Evolutionary conservation across 305 asterid genomes (phyloP).

Genomic region (Plantago lanceolata): DNA sequence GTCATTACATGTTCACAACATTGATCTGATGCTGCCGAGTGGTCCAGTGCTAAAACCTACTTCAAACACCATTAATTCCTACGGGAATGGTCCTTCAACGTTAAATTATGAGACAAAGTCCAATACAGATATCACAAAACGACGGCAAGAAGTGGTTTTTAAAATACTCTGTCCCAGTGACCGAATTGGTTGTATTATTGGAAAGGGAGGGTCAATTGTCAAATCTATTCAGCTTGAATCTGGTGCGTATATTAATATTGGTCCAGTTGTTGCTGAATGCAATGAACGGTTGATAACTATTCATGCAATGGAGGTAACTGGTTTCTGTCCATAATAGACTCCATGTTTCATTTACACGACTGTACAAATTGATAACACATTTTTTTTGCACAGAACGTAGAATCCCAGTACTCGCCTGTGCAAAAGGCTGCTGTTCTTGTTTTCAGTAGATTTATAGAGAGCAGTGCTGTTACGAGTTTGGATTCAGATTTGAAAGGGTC

Average conservation of each 20-base stretch:
- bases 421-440: slow-evolving; percentile 51
- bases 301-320: slow-evolving; percentile 58
- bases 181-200: slow-evolving; percentile 56
- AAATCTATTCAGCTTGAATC: slow-evolving; percentile 47
- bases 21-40: slow-evolving; percentile 36
- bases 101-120: slow-evolving; percentile 33
- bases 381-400: slow-evolving; percentile 35
- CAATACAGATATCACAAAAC: slow-evolving; percentile 26
- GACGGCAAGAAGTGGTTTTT: slow-evolving; percentile 46
- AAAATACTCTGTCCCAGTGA: slow-evolving; percentile 59
- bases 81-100: slow-evolving; percentile 24
- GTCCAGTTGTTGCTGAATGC: slow-evolving; percentile 40
- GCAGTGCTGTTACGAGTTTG: slow-evolving; percentile 31
- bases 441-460: slow-evolving; percentile 41
- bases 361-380: slow-evolving; percentile 21
- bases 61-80: slow-evolving; percentile 32
- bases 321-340: neutral
- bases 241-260: slow-evolving; percentile 52
- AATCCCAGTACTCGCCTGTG: slow-evolving; percentile 51
- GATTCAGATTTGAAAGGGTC: slow-evolving; percentile 35
- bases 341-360: slow-evolving; percentile 18
- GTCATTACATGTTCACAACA: slow-evolving; percentile 25
- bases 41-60: slow-evolving; percentile 35
- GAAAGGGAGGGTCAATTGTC: slow-evolving; percentile 64
- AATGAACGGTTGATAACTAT: slow-evolving; percentile 57